Conservation (phyloP, 2,329 filamentous ascomycete species). For the Plenodomus tracheiphilus region DNA sequence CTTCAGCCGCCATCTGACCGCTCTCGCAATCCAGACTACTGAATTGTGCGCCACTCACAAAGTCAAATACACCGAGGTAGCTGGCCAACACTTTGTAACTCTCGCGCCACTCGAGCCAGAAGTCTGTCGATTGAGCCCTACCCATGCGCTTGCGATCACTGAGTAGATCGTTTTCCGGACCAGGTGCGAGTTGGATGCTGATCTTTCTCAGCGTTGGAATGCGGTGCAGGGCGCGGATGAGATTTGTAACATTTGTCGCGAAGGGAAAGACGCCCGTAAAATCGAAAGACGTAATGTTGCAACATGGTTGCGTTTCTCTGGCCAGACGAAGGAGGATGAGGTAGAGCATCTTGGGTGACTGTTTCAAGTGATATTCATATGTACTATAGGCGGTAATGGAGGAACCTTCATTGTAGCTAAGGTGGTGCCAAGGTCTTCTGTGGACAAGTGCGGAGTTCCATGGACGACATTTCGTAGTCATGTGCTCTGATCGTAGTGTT, state of each 20-base stretch:
- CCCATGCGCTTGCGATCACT: constrained; percentile 44
- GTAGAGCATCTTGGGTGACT: constrained; percentile 64
- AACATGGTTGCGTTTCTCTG: constrained; percentile 27
- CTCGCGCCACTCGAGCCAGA: constrained; percentile 44
- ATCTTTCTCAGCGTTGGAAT: constrained; percentile 40
- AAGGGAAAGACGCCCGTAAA: constrained; percentile 72
- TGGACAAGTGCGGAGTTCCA: constrained; percentile 53
- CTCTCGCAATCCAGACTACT: constrained; percentile 30
- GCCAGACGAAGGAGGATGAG: constrained; percentile 47
- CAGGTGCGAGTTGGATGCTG: constrained; percentile 49
- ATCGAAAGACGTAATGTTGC: constrained; percentile 51
- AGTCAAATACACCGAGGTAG: constrained; percentile 27
- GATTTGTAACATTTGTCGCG: constrained; percentile 57
- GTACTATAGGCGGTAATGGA: constrained; percentile 71
- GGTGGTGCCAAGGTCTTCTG: constrained; percentile 64
- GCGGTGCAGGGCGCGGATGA: constrained; percentile 28
- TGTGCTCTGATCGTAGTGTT: constrained; percentile 8
- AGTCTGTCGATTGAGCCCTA: constrained; percentile 47
- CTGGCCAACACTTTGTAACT: constrained; percentile 31
- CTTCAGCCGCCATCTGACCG: constrained; percentile 20
- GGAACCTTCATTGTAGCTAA: constrained; percentile 75
- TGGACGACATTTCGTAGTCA: constrained; percentile 15
- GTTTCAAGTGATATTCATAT: constrained; percentile 71
- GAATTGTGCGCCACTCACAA: constrained; percentile 25
- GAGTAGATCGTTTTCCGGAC: constrained; percentile 44